Conservation (phyloP, 257 asterid genomes). For the Forsythia viridissima region DNA sequence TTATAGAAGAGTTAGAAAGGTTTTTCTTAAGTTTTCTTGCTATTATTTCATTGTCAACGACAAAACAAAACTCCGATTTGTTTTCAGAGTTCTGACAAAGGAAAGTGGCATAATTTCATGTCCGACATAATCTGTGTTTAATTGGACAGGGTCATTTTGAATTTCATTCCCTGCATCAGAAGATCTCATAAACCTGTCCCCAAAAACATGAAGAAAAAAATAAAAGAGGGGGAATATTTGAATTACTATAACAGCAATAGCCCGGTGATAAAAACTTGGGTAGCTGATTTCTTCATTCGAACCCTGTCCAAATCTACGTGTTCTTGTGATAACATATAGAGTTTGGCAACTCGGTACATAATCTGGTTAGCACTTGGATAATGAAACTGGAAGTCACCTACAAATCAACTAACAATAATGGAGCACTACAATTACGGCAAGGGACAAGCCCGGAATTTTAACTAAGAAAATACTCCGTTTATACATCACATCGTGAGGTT, state of each 20-base stretch:
- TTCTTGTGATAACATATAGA: not conserved
- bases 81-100: too few species aligned
- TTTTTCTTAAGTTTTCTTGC: too few species aligned
- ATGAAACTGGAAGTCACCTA: not conserved
- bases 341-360: not conserved
- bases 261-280: not conserved
- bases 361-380: not conserved
- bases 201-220: not conserved
- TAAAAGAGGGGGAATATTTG: too few species aligned
- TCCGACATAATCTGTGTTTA: not conserved
- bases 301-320: not conserved
- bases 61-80: too few species aligned
- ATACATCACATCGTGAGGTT: conserved; percentile 53
- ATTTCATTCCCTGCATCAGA: too few species aligned
- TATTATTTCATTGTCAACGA: too few species aligned
- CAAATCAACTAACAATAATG: not conserved
- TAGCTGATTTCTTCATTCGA: not conserved
- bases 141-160: too few species aligned
- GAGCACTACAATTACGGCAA: conserved; percentile 6
- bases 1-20: not conserved
- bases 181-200: not conserved
- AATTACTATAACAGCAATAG: not conserved
- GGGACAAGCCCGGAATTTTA: not conserved
- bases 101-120: not conserved
- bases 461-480: conserved; percentile 8